Percentiles rank a stretch among this genome's conserved stretches.
Conservation (phyloP, 257 asterid genomes). For the Solanum medicagineum region DNA sequence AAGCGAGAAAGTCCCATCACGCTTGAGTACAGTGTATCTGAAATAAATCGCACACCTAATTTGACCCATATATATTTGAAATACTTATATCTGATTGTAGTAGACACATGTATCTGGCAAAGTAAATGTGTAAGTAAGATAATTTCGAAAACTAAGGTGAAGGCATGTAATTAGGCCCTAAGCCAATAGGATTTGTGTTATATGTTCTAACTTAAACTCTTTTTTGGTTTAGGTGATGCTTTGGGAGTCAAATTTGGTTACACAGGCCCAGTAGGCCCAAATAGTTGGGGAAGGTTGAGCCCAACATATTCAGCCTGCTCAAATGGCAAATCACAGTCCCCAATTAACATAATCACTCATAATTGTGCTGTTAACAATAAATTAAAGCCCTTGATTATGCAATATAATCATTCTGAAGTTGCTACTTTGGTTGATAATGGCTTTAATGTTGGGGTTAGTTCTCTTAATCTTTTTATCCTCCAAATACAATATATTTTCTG, state of each 20-base stretch:
- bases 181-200: neutral
- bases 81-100: too few relatives aligned
- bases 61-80: neutral
- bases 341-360: conserved; percentile 36
- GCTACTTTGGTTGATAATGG: conserved; percentile 55
- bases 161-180: neutral
- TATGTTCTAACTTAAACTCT: neutral
- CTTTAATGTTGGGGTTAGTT: conserved; percentile 53
- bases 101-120: too few relatives aligned
- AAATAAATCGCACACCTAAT: neutral
- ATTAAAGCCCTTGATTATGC: conserved; percentile 42
- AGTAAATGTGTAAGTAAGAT: neutral
- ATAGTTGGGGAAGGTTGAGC: conserved; percentile 51
- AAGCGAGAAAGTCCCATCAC: neutral
- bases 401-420: conserved; percentile 33
- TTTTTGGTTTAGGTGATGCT: conserved; percentile 8
- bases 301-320: conserved; percentile 66
- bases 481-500: neutral
- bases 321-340: conserved; percentile 60
- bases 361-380: conserved; percentile 13
- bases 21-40: neutral
- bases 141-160: neutral
- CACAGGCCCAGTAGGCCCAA: conserved; percentile 60
- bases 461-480: neutral
- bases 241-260: conserved; percentile 38